Conservation (phyloP, 1,284 basidiomycete genomes). For the Waitea zeae region DNA sequence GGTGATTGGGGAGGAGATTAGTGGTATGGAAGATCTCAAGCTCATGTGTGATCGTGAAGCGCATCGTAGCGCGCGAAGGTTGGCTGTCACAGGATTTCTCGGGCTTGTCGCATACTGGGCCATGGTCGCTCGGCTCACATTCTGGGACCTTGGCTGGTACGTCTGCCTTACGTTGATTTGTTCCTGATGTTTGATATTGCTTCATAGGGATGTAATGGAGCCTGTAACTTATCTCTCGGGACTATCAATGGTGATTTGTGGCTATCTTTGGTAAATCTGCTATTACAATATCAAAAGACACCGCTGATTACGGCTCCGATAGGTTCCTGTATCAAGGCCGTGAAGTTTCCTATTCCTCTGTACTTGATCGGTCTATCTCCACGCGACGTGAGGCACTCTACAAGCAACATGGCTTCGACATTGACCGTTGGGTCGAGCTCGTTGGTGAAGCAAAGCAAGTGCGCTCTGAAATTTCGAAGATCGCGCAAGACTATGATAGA, state of each 20-base stretch:
- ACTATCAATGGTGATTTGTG: conserved; percentile 37
- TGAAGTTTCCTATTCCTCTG: conserved; percentile 51
- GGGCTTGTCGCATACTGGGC: conserved; percentile 47
- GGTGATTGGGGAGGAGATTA: conserved; percentile 21
- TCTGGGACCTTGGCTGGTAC: conserved; percentile 43
- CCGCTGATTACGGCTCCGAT: conserved; percentile 1
- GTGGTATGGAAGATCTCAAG: conserved; percentile 34
- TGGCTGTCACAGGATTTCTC: conserved; percentile 41
- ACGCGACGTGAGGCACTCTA: conserved; percentile 16
- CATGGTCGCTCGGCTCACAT: conserved; percentile 42
- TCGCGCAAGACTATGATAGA: conserved; percentile 53
- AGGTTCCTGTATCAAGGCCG: conserved; percentile 48
- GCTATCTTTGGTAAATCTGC: conserved; percentile 31
- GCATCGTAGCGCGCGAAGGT: conserved; percentile 31
- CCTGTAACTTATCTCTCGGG: conserved; percentile 50
- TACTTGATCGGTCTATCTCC: conserved; percentile 24
- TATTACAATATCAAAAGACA: not conserved
- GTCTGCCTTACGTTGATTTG: no score
- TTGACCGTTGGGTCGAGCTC: conserved; percentile 42
- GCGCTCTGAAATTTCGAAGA: conserved; percentile 33
- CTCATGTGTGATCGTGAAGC: conserved; percentile 36
- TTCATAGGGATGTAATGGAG: conserved; percentile 52
- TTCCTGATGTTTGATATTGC: no score
- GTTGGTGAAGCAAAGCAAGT: conserved; percentile 31
- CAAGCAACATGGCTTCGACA: conserved; percentile 38